phyloP scores from a whole-genome alignment of 83 land plant genomes.

The Picea abies region DNA sequence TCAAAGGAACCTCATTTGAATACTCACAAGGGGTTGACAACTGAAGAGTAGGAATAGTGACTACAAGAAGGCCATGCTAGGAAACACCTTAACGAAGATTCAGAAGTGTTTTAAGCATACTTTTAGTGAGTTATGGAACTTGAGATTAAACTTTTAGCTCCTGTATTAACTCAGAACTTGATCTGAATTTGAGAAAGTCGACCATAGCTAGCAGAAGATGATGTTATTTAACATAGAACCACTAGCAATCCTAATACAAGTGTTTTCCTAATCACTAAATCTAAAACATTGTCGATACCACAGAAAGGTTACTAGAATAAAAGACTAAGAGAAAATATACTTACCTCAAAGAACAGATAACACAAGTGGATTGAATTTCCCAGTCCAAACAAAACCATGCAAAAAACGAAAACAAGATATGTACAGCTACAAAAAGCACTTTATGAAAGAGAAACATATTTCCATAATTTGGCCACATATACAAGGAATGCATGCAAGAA shows the following conservation, averaged over 20 bases:
- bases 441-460: slow-evolving; percentile 8
- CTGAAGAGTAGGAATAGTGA: background rate
- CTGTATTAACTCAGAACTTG: too few relatives aligned
- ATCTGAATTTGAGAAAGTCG: background rate
- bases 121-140: background rate
- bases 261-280: background rate
- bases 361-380: background rate
- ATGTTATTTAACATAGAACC: background rate
- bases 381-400: background rate
- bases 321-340: background rate
- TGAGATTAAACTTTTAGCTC: background rate
- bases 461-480: background rate
- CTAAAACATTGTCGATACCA: background rate
- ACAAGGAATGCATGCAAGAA: slow-evolving; percentile 13
- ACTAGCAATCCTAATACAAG: background rate
- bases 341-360: background rate
- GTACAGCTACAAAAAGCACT: slow-evolving; percentile 1
- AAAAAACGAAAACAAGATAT: background rate
- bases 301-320: background rate
- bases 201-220: background rate
- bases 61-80: background rate
- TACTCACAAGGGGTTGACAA: too few relatives aligned
- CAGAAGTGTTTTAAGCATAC: background rate
- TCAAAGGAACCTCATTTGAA: background rate
- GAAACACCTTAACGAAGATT: background rate